A percentile compares a stretch with the other conserved stretches of the same genome.
Conservation (phyloP, 2,329 filamentous ascomycete species). For the Curvularia verruculosa region DNA sequence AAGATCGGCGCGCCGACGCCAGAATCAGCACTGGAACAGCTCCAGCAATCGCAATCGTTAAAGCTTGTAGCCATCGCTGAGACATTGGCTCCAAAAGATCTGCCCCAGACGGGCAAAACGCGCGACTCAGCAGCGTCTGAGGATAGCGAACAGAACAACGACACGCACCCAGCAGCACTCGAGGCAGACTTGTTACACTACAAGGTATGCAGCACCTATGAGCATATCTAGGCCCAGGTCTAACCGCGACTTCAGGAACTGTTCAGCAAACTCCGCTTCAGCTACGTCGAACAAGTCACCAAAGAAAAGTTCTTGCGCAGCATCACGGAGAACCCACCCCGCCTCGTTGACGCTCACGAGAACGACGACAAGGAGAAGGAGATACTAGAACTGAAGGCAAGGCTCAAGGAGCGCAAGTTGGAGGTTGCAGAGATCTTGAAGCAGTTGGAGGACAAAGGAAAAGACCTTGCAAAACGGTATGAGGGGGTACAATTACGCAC, state of each 20-base stretch:
- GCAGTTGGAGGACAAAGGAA: constrained; percentile 70
- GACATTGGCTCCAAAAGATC: constrained; percentile 66
- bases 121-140: constrained; percentile 69
- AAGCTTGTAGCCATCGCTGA: constrained; percentile 80
- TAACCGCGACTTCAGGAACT: constrained; percentile 66
- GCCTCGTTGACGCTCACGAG: constrained; percentile 81
- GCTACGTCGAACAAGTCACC: constrained; percentile 96
- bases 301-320: constrained; percentile 97
- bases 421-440: constrained; percentile 76
- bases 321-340: constrained; percentile 87
- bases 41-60: constrained; percentile 66
- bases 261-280: constrained; percentile 95
- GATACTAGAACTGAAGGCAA: constrained; percentile 71
- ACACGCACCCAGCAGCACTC: constrained; percentile 71
- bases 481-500: constrained; percentile 61
- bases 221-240: background rate
- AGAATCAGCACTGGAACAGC: constrained; percentile 54
- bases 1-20: constrained; percentile 31
- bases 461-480: constrained; percentile 64
- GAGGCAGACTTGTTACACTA: constrained; percentile 88
- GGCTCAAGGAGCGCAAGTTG: constrained; percentile 78
- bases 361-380: constrained; percentile 66
- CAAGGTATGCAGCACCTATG: constrained; percentile 57
- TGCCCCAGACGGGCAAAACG: constrained; percentile 49
- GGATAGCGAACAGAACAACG: constrained; percentile 67